A percentile compares a stretch with the other conserved stretches of the same genome.
These are phyloP conservation scores for Ophiosphaerella korrae DNA, from an alignment of 2,329 filamentous ascomycete species.

Conservation along the genomic window DNA sequence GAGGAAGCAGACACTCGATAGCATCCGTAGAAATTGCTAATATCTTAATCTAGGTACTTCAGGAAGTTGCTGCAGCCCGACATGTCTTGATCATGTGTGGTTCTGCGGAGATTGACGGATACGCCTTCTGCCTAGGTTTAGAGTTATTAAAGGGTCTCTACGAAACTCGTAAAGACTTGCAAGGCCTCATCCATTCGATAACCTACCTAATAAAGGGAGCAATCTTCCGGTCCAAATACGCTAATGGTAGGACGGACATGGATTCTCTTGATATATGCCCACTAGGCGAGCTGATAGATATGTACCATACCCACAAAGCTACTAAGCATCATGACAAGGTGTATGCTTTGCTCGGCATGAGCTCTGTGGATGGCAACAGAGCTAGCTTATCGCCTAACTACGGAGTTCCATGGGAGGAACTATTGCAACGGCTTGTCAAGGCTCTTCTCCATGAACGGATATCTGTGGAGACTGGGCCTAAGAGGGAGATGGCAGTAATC, in stretches of 20 bases:
- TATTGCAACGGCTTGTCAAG: conserved; percentile 4
- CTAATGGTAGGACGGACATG: not conserved
- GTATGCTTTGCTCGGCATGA: conserved; percentile 16
- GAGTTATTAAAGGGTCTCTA: too few species aligned
- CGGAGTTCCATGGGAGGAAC: conserved; percentile 3
- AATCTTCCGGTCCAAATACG: conserved; percentile 9
- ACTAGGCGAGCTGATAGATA: conserved; percentile 15
- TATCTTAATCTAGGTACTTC: too few species aligned
- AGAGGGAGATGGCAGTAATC: conserved; percentile 6
- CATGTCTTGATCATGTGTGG: too few species aligned
- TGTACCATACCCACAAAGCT: conserved; percentile 16
- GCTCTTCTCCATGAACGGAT: conserved; percentile 6
- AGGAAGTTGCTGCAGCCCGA: too few species aligned
- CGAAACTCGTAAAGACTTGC: not conserved
- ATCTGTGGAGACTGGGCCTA: conserved; percentile 2
- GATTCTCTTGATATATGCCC: conserved; percentile 7
- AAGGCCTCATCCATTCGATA: conserved; percentile 1
- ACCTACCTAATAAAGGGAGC: conserved; percentile 10
- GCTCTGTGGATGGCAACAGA: conserved; percentile 2
- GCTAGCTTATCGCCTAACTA: conserved; percentile 7
- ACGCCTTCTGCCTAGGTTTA: too few species aligned
- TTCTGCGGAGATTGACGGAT: too few species aligned
- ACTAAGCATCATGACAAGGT: conserved; percentile 12
- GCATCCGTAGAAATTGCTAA: too few species aligned
- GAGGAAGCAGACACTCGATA: not conserved